Conservation (phyloP, 208 protist species). For the Trypanosoma mega region DNA sequence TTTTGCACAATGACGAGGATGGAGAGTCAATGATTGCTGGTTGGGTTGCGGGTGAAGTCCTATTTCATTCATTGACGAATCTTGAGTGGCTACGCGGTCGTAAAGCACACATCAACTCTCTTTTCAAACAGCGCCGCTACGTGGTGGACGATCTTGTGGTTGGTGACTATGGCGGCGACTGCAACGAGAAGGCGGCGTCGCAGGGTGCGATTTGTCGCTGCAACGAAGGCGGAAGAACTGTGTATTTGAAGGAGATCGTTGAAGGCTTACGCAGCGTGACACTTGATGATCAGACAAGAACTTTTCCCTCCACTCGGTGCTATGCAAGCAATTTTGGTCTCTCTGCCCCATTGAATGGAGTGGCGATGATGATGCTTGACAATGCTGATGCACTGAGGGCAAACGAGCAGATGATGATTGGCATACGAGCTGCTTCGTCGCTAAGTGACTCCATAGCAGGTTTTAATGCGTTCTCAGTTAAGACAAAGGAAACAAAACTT, state of each 20-base stretch:
- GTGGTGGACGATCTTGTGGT: constrained; percentile 30
- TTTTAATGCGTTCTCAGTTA: too few species aligned
- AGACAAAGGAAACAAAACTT: not conserved
- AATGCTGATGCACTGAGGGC: too few species aligned
- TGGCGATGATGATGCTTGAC: too few species aligned
- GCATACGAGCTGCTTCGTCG: too few species aligned
- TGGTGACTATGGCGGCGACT: constrained; percentile 27
- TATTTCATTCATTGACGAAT: constrained; percentile 1
- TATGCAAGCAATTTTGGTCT: not conserved
- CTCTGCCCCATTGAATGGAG: too few species aligned
- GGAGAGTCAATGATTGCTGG: constrained; percentile 27
- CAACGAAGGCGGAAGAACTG: constrained; percentile 20
- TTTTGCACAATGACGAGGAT: constrained; percentile 14
- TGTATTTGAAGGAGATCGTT: constrained; percentile 15
- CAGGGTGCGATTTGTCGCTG: constrained; percentile 18
- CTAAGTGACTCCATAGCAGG: too few species aligned
- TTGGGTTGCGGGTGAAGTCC: constrained; percentile 22
- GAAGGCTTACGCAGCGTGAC: not conserved
- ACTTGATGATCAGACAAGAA: not conserved
- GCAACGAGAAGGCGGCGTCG: not conserved
- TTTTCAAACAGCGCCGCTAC: constrained; percentile 29
- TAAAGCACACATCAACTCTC: constrained; percentile 11
- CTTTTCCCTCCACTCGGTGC: not conserved
- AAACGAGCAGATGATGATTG: too few species aligned
- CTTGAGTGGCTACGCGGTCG: constrained; percentile 1